A percentile compares a stretch with the other conserved stretches of the same genome.
These are phyloP conservation scores for Neurospora sublineolata DNA, from an alignment of 495 filamentous ascomycete genomes.

Conservation along the genomic window DNA sequence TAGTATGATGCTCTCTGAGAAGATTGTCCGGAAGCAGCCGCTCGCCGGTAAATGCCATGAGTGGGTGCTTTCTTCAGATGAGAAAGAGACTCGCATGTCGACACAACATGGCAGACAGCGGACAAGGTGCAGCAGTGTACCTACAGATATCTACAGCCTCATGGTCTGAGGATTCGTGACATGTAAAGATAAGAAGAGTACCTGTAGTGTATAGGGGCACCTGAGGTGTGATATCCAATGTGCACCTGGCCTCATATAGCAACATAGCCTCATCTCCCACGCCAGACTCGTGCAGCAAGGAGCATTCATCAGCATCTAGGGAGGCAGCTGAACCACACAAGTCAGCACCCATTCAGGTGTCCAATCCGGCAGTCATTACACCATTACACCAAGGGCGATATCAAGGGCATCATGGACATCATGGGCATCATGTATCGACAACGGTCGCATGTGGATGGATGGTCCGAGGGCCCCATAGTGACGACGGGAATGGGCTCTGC, in stretches of 20 bases:
- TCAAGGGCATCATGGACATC: not conserved
- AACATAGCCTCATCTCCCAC: not conserved
- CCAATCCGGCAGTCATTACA: not conserved
- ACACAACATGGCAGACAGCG: not conserved
- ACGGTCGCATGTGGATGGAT: not conserved
- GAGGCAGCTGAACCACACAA: not conserved
- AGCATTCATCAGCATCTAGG: not conserved
- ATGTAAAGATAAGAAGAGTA: not conserved
- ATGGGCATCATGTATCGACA: not conserved
- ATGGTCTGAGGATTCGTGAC: not conserved
- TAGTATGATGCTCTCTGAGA: not conserved
- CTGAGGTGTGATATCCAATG: not conserved
- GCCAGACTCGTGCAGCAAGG: not conserved
- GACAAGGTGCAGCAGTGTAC: not conserved
- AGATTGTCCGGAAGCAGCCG: not conserved
- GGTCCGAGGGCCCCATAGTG: not conserved
- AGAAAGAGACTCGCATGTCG: not conserved
- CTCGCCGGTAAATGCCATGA: not conserved
- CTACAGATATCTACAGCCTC: not conserved
- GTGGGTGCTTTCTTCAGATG: not conserved
- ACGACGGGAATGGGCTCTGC: not conserved
- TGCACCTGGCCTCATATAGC: not conserved
- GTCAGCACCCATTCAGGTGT: not conserved
- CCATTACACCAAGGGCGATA: not conserved
- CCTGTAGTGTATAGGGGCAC: not conserved